Evolutionary conservation across 2,329 filamentous ascomycete species (phyloP), one percentile per base, ranked within the genome.

Genomic region (Talaromyces rugulosus): DNA sequence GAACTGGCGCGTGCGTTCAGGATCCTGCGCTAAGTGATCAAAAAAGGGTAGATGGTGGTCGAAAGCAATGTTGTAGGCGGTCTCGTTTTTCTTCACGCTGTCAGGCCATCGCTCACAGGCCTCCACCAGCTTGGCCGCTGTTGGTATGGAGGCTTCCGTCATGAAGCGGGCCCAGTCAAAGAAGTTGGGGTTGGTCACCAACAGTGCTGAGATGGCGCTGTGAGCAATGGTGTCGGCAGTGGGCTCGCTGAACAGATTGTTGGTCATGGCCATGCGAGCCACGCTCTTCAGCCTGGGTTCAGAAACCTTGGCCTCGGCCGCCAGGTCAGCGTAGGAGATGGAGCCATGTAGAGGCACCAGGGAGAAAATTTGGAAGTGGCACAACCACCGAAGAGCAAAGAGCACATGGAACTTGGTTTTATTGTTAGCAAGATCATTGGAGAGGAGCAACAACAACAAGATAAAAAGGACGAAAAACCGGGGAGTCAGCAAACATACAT

Each of bases 231-330:
- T 64, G 1, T 81, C 81, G 0, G 82, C 80, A 5, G 70, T 70
- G 0, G 81, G 79, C 66, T 87, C 85, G 53, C 74, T 68, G 72
- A 88, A 87, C 62, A 87, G 78, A 14, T 77, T 75, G 65, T 81
- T 83, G 9, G 83, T 86, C 79, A 87, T 86, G 44, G 81, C 83
- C 69, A 86, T 80, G 9, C 85, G 82, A 31, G 85, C 70, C 5
- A 83, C 73, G 30, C 50, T 66, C 28, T 70, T 66, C 12, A 76
- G 65, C 3, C 63, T 65, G 0, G 58, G 23, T 30, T 71, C 68
- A 2, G 66, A 60, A 3, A 78, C 65, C 1, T 63, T 56, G 9
- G 69, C 69, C 2, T 56, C 23, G 7, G 31, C 30, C 0, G 75
- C 69, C 6, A 77, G 63, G 1, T 71, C 66, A 1, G 55, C 14